Evolutionary conservation across 1,139 yeast species (phyloP).

Genomic region (Zygosaccharomyces pseudobailii): DNA sequence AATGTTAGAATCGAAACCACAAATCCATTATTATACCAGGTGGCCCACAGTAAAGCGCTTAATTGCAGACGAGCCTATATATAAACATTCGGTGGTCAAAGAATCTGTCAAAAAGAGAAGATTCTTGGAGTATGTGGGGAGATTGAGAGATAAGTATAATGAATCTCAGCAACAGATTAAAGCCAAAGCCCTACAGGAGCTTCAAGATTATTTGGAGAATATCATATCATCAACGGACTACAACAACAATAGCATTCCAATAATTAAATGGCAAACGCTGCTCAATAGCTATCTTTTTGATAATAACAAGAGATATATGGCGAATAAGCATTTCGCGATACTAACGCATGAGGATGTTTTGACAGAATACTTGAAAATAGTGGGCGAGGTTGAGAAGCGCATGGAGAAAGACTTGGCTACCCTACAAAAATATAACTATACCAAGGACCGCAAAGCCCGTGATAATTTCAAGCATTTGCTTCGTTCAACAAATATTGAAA

Average conservation of each 20-base stretch:
- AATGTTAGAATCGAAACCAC: constrained; percentile 40
- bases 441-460: constrained; percentile 62
- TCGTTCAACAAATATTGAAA: constrained; percentile 30
- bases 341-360: constrained; percentile 60
- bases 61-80: constrained; percentile 62
- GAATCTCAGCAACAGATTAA: constrained; percentile 35
- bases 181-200: constrained; percentile 48
- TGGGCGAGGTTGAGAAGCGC: constrained; percentile 35
- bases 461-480: constrained; percentile 51
- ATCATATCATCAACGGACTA: constrained; percentile 20
- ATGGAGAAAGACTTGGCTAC: constrained; percentile 33
- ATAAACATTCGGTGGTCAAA: constrained; percentile 56
- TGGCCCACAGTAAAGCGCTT: constrained; percentile 57
- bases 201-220: constrained; percentile 44
- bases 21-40: constrained; percentile 54
- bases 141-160: constrained; percentile 41
- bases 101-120: constrained; percentile 52
- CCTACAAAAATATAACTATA: constrained; percentile 41
- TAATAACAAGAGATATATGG: constrained; percentile 50
- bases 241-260: constrained; percentile 16
- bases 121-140: constrained; percentile 46
- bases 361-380: constrained; percentile 42
- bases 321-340: constrained; percentile 52
- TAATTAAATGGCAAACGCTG: constrained; percentile 25
- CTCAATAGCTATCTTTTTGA: constrained; percentile 40